Base-by-base conservation (phyloP, 2,329 filamentous ascomycete genomes). In the Fusarium guadeloupense region DNA sequence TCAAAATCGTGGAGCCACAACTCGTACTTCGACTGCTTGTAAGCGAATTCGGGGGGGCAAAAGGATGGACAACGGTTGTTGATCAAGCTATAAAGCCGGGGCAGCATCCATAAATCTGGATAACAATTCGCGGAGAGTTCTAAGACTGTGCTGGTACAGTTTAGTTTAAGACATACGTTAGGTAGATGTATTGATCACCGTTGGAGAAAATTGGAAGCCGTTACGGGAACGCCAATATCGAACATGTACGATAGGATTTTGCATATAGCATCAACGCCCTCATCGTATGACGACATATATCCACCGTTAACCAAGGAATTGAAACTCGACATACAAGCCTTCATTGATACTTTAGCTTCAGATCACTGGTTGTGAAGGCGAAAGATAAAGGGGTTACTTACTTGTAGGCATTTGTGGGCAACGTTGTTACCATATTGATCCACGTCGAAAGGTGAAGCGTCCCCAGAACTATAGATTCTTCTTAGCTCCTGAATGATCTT, bases 111-210 rank as follows among this genome's bases (percentile, higher is more conserved):
- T 33, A 33, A 8, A 9, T 4, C 2, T 0, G 3, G 0, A 3
- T 3, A 14, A 3, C 1, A 3, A 9, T 4, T n/a, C n/a, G n/a
- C 3, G 2, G 10, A 4, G 12, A 2, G 5, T 16, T 33, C 8
- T 12, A 43, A 10, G 1, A 43, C 14, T 2, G 12, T 23, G 3
- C 40, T 43, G 19, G 1, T 16, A 9, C 16, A 5, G 3, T n/a
- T 35, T 17, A 34, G 42, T 35, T 6, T 3, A 9, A 10, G 6
- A 25, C 2, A 0, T 19, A 20, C 14, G 9, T 14, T 3, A 26
- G 5, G 5, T 25, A 25, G 5, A 23, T 6, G 5, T 6, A 3
- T 6, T 4, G 6, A 3, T 23, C 35, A 37, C 42, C 8, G 2
- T n/a, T 35, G 42, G 5, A 7, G 4, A 25, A 45, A 20, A 12